These are phyloP conservation scores for Tilletia caries DNA, from an alignment of 1,284 basidiomycete genomes.

Conservation along the genomic window DNA sequence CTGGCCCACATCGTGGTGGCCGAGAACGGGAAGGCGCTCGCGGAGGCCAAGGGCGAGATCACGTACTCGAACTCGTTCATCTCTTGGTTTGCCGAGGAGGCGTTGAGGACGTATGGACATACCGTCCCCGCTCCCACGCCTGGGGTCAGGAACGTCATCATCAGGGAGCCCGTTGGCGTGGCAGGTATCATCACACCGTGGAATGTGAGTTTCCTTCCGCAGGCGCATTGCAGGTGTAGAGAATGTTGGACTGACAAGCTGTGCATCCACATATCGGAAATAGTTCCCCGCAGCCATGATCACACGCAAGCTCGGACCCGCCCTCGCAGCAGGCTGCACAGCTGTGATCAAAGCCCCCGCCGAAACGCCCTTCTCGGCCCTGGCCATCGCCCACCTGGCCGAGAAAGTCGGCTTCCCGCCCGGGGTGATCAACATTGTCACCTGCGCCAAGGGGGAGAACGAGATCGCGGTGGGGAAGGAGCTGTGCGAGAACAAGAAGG, in stretches of 20 bases:
- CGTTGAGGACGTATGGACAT: constrained; percentile 61
- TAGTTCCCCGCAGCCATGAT: constrained; percentile 58
- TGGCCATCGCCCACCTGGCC: constrained; percentile 80
- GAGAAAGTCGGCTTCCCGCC: constrained; percentile 84
- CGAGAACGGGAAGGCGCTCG: constrained; percentile 50
- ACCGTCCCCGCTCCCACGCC: constrained; percentile 75
- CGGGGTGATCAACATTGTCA: constrained; percentile 91
- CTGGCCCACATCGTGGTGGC: constrained; percentile 51
- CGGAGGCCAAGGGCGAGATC: constrained; percentile 50
- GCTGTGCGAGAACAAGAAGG: constrained; percentile 60
- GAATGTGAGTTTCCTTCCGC: constrained; percentile 24
- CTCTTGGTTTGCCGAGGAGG: constrained; percentile 49
- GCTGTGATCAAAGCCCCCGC: constrained; percentile 91
- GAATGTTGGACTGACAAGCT: not conserved
- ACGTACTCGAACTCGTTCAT: constrained; percentile 49
- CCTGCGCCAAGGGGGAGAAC: constrained; percentile 70
- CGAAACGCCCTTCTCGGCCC: constrained; percentile 89
- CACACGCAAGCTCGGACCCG: constrained; percentile 80
- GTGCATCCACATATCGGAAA: too few species aligned
- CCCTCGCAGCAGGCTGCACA: constrained; percentile 89
- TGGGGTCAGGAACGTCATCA: constrained; percentile 76
- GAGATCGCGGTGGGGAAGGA: constrained; percentile 73
- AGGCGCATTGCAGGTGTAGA: not conserved
- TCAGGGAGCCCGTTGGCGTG: constrained; percentile 85
- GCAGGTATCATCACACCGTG: constrained; percentile 55